Evolutionary conservation across 495 filamentous ascomycete species (phyloP), one percentile per base, ranked within the genome.

Genomic region (Tetracladium marchalianum): DNA sequence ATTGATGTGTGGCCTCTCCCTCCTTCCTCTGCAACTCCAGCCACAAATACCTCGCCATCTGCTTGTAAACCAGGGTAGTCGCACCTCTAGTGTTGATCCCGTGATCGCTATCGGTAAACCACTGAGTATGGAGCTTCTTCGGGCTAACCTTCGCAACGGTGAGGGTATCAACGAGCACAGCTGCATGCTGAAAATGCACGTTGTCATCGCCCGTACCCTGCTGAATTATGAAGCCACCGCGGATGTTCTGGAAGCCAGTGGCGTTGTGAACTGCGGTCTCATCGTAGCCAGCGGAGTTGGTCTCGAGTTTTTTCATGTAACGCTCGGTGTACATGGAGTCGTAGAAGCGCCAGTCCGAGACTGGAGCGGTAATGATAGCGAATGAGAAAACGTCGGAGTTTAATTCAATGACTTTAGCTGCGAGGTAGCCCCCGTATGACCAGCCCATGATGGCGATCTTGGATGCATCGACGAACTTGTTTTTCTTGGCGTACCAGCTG

Each of bases 311-410:
- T 50, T 80, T 77, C 77, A 81, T 81, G 56, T 78, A 81, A 24
- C 78, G 65, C 61, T 82, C 77, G 9, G 78, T 78, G 62, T 81
- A 82, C 60, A 81, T 71, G 46, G 56, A 68, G 50, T 82, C 77
- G 61, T 81, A 81, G 59, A 78, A 75, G 2, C 74, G 64, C 78
- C 76, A 80, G 55, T 79, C 76, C 11, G 61, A 64, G 3, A 76
- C 73, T 0, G 75, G 75, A 0, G 75, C 75, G 0, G 73, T 72
- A 39, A 74, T 69, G 4, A 79, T 32, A 1, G 66, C 76, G 13
- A 75, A 57, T 0, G 72, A 64, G 49, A 79, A 76, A 24, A 63
- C 67, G 24, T 66, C 64, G n/a, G 69, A 66, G 46, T 69, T 61
- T 0, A 63, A 56, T 49, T 80, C 76, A 7, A 79, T 55, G 0